These are phyloP conservation scores for Cichorium intybus DNA, from an alignment of 140 eudicot genomes.

Conservation along the genomic window DNA sequence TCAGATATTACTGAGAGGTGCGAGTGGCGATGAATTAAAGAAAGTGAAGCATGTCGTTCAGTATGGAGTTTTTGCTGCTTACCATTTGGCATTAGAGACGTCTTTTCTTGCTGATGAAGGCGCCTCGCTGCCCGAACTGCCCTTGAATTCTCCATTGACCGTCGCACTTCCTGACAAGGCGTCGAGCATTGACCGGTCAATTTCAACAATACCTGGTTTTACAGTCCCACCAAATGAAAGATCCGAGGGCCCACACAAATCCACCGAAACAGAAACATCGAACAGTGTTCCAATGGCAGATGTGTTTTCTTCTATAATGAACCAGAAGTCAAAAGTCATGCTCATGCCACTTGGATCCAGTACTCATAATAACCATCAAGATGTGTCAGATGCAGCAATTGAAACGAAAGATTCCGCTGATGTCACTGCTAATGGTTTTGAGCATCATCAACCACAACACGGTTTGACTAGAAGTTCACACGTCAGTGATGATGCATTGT, in stretches of 20 bases:
- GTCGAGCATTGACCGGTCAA: slow-evolving; percentile 66
- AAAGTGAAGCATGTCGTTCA: slow-evolving; percentile 94
- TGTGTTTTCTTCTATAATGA: slow-evolving; percentile 37
- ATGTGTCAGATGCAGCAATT: slow-evolving; percentile 14
- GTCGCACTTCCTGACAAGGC: slow-evolving; percentile 86
- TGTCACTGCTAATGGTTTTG: slow-evolving; percentile 31
- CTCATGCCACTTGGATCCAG: slow-evolving; percentile 22
- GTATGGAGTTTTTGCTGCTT: slow-evolving; percentile 96
- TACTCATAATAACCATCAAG: slow-evolving; percentile 26
- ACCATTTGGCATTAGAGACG: slow-evolving; percentile 91
- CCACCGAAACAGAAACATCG: slow-evolving; percentile 38
- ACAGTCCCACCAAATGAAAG: slow-evolving; percentile 39
- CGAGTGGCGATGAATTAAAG: slow-evolving; percentile 87
- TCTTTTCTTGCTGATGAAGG: slow-evolving; percentile 99
- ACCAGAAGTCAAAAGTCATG: slow-evolving; percentile 24
- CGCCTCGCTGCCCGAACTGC: slow-evolving; percentile 86
- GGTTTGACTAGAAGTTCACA: slow-evolving; percentile 12
- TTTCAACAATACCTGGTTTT: slow-evolving; percentile 82
- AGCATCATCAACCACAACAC: slow-evolving; percentile 12
- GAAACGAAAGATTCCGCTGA: slow-evolving; percentile 26
- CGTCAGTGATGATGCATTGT: slow-evolving; percentile 17
- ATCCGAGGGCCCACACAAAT: background rate
- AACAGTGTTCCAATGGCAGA: slow-evolving; percentile 50
- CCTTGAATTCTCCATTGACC: slow-evolving; percentile 66
- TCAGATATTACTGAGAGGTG: slow-evolving; percentile 95